These are phyloP conservation scores for Glycine latifolia DNA, from an alignment of 306 rosid genomes.

Conservation along the genomic window DNA sequence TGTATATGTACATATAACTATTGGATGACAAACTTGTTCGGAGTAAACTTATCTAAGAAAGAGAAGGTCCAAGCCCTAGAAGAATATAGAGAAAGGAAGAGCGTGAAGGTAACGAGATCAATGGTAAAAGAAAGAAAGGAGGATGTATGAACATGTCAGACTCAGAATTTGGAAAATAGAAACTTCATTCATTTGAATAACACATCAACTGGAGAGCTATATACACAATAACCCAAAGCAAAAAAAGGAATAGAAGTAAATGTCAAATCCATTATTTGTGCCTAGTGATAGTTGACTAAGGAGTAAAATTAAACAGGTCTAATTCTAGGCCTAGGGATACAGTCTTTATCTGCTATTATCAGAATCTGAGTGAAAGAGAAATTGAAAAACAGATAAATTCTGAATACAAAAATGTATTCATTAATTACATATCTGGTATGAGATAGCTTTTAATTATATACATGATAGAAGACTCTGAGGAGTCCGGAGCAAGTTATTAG, in stretches of 20 bases:
- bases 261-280: neutral
- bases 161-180: neutral
- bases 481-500: neutral
- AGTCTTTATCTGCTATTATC: neutral
- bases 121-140: slow-evolving; percentile 15
- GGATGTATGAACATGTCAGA: neutral
- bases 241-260: neutral
- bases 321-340: neutral
- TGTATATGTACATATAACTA: neutral
- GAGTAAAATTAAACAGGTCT: neutral
- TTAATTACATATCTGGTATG: neutral
- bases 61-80: slow-evolving; percentile 10
- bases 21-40: slow-evolving; percentile 29
- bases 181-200: neutral
- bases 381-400: neutral
- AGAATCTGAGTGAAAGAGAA: neutral
- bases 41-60: slow-evolving; percentile 26
- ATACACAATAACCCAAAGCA: neutral
- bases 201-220: neutral
- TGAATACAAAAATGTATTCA: neutral
- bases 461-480: neutral
- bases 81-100: slow-evolving; percentile 9
- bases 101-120: neutral
- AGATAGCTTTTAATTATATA: neutral
- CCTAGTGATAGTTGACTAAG: neutral